Conservation (phyloP, 2,329 filamentous ascomycete species). For the Cladosporium colombiae region DNA sequence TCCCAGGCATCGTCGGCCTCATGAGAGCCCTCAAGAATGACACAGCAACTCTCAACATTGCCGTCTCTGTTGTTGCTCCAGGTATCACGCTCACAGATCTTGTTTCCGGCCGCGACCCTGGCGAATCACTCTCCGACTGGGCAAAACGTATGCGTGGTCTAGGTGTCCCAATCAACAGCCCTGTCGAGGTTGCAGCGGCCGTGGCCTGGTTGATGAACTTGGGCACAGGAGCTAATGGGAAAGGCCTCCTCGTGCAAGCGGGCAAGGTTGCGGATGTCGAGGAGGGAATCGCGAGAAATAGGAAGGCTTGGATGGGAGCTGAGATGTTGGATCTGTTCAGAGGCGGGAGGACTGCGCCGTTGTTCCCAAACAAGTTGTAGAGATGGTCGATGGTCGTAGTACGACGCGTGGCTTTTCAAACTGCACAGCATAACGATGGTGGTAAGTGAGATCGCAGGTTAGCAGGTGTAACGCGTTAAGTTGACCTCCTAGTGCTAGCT, state of each 20-base stretch:
- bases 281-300: conserved; percentile 47
- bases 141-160: conserved; percentile 45
- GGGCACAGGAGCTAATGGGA: conserved; percentile 47
- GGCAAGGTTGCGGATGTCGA: conserved; percentile 49
- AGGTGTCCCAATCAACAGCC: conserved; percentile 52
- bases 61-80: conserved; percentile 51
- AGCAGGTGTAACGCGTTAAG: background rate
- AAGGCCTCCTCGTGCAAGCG: conserved; percentile 49
- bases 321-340: conserved; percentile 54
- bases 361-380: conserved; percentile 37
- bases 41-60: conserved; percentile 47
- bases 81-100: conserved; percentile 53
- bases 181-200: conserved; percentile 46
- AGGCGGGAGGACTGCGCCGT: conserved; percentile 42
- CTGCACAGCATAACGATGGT: background rate
- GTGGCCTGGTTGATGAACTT: conserved; percentile 50
- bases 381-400: background rate
- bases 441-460: background rate
- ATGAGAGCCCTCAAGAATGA: conserved; percentile 54
- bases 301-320: conserved; percentile 51
- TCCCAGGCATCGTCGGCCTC: conserved; percentile 47
- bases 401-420: background rate
- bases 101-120: conserved; percentile 38
- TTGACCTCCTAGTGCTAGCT: background rate
- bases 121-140: conserved; percentile 42